Base-by-base conservation (phyloP, 179 eudicot genomes). In the Kewa caespitosa region DNA sequence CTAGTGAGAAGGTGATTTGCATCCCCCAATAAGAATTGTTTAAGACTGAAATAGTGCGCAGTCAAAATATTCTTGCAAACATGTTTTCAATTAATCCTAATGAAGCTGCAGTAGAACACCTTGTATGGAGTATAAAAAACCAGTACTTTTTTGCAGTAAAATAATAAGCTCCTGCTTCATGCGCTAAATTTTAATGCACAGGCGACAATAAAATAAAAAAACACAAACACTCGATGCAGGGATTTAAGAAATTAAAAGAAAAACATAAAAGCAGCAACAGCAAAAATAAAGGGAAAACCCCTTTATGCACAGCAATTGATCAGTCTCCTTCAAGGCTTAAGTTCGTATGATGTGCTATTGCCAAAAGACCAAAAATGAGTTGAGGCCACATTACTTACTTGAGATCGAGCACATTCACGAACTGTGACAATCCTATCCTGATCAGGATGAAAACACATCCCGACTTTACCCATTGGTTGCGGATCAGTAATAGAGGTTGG, bases 381-480 rank as follows among this genome's bases (percentile, higher is more conserved):
- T 69, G 8, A 15, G 30, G 31, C n/a, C 25, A 39, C 17, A 38
- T n/a, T 22, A 67, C 86, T 87, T 88, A 91, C 99, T 74, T 95
- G 97, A 80, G 97, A 91, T 6, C 97, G 86, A 76, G 98, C 99
- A 84, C 97, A 95, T 81, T 95, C 99, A 54, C 97, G 97, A 34
- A 93, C 97, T 14, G 98, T 91, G 28, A 95, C 86, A 11, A 95
- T 95, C 71, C 99, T 83, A 76, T 95, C 99, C 79, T 91, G 97
- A 54, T 91, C 97, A 25, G 98, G 97, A 59, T 93, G 99, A 85
- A 95, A 95, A 86, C 99, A 93, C 99, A 93, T 91, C 69, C 99
- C 97, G 17, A 93, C 99, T 78, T 95, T 95, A 41, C 98, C 99
- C 99, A 93, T 95, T 6, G 99, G 99, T 60, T 95, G 97, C 22